A percentile compares a stretch with the other conserved stretches of the same genome.
Conservation (phyloP, 306 rosid genomes). For the Dicorynia guianensis region DNA sequence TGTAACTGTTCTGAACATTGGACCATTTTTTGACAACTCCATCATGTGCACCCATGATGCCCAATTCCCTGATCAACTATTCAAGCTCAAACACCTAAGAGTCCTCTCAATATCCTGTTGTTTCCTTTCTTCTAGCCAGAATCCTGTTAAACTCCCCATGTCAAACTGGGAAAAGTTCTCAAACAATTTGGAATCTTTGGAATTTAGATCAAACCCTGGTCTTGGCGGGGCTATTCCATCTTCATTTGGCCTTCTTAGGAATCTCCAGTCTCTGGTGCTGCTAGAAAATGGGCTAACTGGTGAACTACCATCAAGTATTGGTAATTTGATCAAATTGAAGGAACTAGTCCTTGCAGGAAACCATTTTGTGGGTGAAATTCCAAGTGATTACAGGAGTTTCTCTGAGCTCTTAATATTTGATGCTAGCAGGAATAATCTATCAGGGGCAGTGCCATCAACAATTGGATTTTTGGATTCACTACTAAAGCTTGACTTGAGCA, state of each 20-base stretch:
- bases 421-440: conserved; percentile 54
- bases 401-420: conserved; percentile 55
- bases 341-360: conserved; percentile 58
- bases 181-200: conserved; percentile 55
- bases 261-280: conserved; percentile 56
- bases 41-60: conserved; percentile 43
- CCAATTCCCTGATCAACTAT: conserved; percentile 48
- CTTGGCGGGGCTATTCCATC: conserved; percentile 59
- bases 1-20: conserved; percentile 48
- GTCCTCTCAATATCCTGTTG: conserved; percentile 52
- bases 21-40: conserved; percentile 60
- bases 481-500: conserved; percentile 59
- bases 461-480: conserved; percentile 50
- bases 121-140: conserved; percentile 43
- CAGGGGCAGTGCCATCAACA: conserved; percentile 47
- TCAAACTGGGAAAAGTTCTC: conserved; percentile 54
- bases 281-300: conserved; percentile 55
- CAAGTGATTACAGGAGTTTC: conserved; percentile 43
- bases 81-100: conserved; percentile 58
- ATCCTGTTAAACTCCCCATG: conserved; percentile 51
- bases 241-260: conserved; percentile 47
- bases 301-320: conserved; percentile 47
- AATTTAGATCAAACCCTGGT: conserved; percentile 59
- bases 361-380: conserved; percentile 47
- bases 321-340: conserved; percentile 45